These are phyloP conservation scores for Ilex asprella DNA, from an alignment of 257 asterid species.

Conservation along the genomic window DNA sequence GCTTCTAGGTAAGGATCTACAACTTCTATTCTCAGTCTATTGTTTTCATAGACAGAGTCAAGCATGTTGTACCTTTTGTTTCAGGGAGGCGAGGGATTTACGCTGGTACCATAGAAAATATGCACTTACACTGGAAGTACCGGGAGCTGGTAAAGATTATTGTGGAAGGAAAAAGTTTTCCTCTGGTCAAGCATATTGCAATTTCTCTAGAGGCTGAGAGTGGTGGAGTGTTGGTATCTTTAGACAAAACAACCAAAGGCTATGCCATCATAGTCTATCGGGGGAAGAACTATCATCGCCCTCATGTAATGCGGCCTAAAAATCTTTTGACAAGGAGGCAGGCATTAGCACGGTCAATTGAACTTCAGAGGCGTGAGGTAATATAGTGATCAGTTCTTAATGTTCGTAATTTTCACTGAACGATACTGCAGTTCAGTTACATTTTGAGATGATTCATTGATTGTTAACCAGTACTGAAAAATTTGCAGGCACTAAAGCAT, in stretches of 20 bases:
- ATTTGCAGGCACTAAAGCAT: conserved; percentile 70
- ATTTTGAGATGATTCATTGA: conserved; percentile 6
- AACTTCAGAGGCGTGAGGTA: conserved; percentile 95
- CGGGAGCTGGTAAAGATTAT: conserved; percentile 83
- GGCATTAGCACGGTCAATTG: conserved; percentile 86
- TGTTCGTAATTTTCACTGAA: background rate
- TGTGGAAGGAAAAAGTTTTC: conserved; percentile 48
- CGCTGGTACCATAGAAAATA: conserved; percentile 87
- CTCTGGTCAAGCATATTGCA: conserved; percentile 81
- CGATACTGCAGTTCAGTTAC: background rate
- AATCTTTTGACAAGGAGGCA: conserved; percentile 79
- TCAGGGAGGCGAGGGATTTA: conserved; percentile 83
- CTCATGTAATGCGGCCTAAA: conserved; percentile 53
- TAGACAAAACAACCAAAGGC: conserved; percentile 68
- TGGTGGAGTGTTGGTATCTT: conserved; percentile 83
- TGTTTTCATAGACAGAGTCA: conserved; percentile 1
- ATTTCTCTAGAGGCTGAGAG: conserved; percentile 84
- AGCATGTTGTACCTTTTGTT: conserved; percentile 11
- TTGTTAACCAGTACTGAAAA: background rate
- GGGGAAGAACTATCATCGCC: conserved; percentile 82
- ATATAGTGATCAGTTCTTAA: background rate
- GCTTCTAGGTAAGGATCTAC: conserved; percentile 50
- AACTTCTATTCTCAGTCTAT: background rate
- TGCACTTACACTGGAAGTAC: conserved; percentile 94
- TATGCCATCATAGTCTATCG: conserved; percentile 68